Conservation (phyloP, 75 land plant genomes). For the Cunninghamia lanceolata region DNA sequence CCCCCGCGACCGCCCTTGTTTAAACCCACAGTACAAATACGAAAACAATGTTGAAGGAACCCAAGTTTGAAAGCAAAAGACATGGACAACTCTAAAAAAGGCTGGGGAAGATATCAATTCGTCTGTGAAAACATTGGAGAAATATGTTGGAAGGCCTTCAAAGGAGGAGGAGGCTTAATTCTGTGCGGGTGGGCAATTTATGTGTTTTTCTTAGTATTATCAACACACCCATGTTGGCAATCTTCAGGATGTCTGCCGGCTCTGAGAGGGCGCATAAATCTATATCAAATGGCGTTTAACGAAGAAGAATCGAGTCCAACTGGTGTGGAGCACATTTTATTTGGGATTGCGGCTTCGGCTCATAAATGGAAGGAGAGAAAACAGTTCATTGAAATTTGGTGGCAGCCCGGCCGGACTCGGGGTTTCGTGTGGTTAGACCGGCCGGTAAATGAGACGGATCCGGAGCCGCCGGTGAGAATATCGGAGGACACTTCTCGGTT, state of each 20-base stretch:
- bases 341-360: constrained; percentile 46
- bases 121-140: constrained; percentile 1
- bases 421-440: constrained; percentile 79
- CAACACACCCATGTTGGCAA: constrained; percentile 3
- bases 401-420: constrained; percentile 41
- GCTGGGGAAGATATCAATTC: neutral
- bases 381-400: constrained; percentile 37
- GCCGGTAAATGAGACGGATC: constrained; percentile 18
- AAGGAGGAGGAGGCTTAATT: constrained; percentile 6
- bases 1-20: neutral
- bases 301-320: neutral
- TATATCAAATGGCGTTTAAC: neutral
- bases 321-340: constrained; percentile 35
- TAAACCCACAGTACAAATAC: neutral
- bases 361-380: constrained; percentile 30
- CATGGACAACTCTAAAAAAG: neutral
- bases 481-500: constrained; percentile 49
- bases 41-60: neutral
- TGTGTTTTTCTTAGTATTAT: neutral
- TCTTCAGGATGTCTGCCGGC: neutral
- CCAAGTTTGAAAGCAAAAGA: neutral
- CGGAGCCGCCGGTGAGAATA: constrained; percentile 31
- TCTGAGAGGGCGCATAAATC: neutral
- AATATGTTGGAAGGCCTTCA: neutral
- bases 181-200: constrained; percentile 6